phyloP scores from a whole-genome alignment of 352 stramenopile genomes.

The Aphanomyces invadans region DNA sequence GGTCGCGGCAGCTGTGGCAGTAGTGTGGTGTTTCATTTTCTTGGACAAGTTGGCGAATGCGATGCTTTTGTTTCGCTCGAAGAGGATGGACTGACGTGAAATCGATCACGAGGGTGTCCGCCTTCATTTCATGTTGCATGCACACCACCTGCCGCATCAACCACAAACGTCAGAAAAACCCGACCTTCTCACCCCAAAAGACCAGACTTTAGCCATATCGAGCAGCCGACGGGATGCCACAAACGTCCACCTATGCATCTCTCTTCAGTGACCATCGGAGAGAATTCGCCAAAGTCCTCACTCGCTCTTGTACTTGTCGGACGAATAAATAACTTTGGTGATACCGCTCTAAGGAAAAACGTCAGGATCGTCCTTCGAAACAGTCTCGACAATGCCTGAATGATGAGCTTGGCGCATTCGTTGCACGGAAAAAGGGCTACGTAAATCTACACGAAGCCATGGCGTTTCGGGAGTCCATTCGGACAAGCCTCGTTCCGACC shows the following conservation, averaged over 20 bases:
- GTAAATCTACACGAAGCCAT: slow-evolving; percentile 80
- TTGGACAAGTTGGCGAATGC: background rate
- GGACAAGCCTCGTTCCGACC: too few relatives aligned
- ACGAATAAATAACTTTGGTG: slow-evolving; percentile 92
- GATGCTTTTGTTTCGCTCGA: background rate
- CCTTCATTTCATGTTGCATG: slow-evolving; percentile 49
- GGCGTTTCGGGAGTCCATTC: too few relatives aligned
- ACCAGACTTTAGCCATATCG: slow-evolving; percentile 80
- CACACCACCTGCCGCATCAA: slow-evolving; percentile 33
- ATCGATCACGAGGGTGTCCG: slow-evolving; percentile 57
- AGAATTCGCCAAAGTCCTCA: slow-evolving; percentile 25
- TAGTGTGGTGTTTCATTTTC: background rate
- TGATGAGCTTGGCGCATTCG: slow-evolving; percentile 98
- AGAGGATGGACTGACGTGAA: slow-evolving; percentile 36
- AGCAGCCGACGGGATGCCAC: slow-evolving; percentile 79
- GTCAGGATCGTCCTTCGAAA: background rate
- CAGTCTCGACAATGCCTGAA: slow-evolving; percentile 56
- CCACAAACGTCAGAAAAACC: too few relatives aligned
- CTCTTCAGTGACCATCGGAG: too few relatives aligned
- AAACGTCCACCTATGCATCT: slow-evolving; percentile 79
- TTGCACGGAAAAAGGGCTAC: slow-evolving; percentile 98
- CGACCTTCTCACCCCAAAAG: too few relatives aligned
- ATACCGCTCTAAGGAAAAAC: slow-evolving; percentile 83
- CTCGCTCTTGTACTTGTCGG: slow-evolving; percentile 91
- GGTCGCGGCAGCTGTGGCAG: background rate